phyloP scores from a whole-genome alignment of 768 basidiomycete genomes.

The Podaxis carcinomalis region DNA sequence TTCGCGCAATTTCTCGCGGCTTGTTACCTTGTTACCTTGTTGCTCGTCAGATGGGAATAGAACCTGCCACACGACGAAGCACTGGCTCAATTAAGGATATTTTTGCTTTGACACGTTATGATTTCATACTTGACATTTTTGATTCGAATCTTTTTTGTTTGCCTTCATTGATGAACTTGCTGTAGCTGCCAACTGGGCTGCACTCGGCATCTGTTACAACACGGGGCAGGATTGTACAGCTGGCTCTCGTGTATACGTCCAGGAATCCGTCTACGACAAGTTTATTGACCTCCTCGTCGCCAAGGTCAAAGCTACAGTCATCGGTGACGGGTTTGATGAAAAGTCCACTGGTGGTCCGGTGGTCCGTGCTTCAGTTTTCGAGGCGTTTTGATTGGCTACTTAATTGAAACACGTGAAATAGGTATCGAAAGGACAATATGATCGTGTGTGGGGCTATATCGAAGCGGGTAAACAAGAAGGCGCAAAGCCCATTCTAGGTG shows the following conservation, averaged over 20 bases:
- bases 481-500: conserved; percentile 76
- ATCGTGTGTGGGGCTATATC: conserved; percentile 85
- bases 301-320: conserved; percentile 63
- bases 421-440: conserved; percentile 83
- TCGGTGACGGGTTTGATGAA: conserved; percentile 82
- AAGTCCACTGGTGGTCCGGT: conserved; percentile 77
- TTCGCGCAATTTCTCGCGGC: too few species aligned
- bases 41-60: not conserved
- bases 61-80: not conserved
- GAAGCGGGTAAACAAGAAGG: conserved; percentile 82
- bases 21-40: too few species aligned
- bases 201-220: conserved; percentile 83
- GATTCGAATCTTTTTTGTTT: not conserved
- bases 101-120: not conserved
- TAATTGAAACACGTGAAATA: conserved; percentile 21
- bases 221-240: conserved; percentile 94
- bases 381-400: not conserved
- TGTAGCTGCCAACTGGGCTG: conserved; percentile 79
- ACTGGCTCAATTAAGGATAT: conserved; percentile 1
- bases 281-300: conserved; percentile 64
- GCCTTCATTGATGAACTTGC: conserved; percentile 5
- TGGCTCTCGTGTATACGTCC: conserved; percentile 86
- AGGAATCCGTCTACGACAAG: conserved; percentile 82
- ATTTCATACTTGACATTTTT: not conserved
- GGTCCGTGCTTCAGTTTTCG: conserved; percentile 38